Evolutionary conservation across 345 rosid genomes (phyloP).

Genomic region (Erodium maritimum): DNA sequence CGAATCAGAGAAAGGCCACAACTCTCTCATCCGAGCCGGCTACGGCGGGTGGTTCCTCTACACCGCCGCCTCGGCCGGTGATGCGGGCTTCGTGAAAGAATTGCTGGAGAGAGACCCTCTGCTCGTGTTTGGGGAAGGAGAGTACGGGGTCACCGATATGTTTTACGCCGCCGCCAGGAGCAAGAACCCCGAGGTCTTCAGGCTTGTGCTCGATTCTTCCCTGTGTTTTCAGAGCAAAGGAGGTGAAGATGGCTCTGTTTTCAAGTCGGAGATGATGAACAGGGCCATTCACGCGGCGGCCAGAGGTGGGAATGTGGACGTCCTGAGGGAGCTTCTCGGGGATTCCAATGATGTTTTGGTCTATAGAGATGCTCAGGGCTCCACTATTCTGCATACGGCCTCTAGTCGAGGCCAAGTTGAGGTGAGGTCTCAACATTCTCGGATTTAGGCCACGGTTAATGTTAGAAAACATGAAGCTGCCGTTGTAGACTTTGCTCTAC

Average conservation of each 20-base stretch:
- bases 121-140: slow-evolving; percentile 95
- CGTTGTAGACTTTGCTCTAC: too few relatives aligned
- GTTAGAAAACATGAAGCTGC: too few relatives aligned
- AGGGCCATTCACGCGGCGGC: slow-evolving; percentile 85
- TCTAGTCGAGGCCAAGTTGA: slow-evolving; percentile 74
- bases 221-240: slow-evolving; percentile 20
- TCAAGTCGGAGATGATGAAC: slow-evolving; percentile 59
- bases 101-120: slow-evolving; percentile 65
- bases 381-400: slow-evolving; percentile 70
- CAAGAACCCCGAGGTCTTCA: slow-evolving; percentile 50
- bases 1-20: slow-evolving; percentile 39
- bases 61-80: slow-evolving; percentile 94
- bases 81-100: slow-evolving; percentile 49
- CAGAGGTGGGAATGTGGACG: slow-evolving; percentile 77
- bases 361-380: slow-evolving; percentile 52
- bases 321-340: slow-evolving; percentile 32
- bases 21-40: slow-evolving; percentile 71
- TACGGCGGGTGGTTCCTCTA: slow-evolving; percentile 96
- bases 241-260: slow-evolving; percentile 28
- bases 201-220: slow-evolving; percentile 39
- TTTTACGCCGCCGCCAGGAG: slow-evolving; percentile 79
- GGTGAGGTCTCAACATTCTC: slow-evolving; percentile 26
- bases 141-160: slow-evolving; percentile 81
- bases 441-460: too few relatives aligned
- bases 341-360: slow-evolving; percentile 30